Evolutionary conservation across 2,329 filamentous ascomycete species (phyloP), one percentile per base, ranked within the genome.

Genomic region (Daldinia eschscholtzii): DNA sequence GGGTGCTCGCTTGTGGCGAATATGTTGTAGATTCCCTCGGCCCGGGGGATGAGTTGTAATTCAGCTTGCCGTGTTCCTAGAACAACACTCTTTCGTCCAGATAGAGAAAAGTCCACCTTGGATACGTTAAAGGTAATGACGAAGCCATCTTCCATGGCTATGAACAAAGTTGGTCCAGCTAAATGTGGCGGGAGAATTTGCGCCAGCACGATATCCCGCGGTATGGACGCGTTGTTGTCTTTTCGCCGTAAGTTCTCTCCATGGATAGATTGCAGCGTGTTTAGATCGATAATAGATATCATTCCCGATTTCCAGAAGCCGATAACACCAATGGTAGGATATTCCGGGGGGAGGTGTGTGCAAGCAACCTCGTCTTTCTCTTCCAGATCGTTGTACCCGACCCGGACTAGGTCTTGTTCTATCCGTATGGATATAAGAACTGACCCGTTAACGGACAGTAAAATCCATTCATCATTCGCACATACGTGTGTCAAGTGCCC

Each of bases 1-100:
- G 96, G 93, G 76, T 98, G 93, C 75, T 99, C 96, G 64, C 94
- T 97, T 0, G 93, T 97, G 0, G 94, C 93, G 78, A 99, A 97
- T 0, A 99, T 90, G 74, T 92, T 97, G 77, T 87, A 92, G 0
- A 93, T 82, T 0, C 87, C 88, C 55, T 90, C 83, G 0, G 84
- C 84, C 57, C 91, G 87, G 0, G 94, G 93, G 1, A 99, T 82
- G 23, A 92, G 85, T 65, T 95, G 92, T 74, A 99, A 90, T 13
- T 88, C 89, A 1, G 95, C 92, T 73, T 97, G 92, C 67, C 94
- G 91, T 13, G 92, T 95, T 26, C 96, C 95, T 12, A 99, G 84
- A 1, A 95, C 89, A 26, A 97, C 91, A 74, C 90, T 94, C 78
- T 94, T 97, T 70, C 91, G 89, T 0, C 89, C 86, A 0, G 89